Evolutionary conservation across 106 monocot genomes (phyloP), one percentile per base, ranked within the genome.

Genomic region (Platanthera guangdongensis): DNA sequence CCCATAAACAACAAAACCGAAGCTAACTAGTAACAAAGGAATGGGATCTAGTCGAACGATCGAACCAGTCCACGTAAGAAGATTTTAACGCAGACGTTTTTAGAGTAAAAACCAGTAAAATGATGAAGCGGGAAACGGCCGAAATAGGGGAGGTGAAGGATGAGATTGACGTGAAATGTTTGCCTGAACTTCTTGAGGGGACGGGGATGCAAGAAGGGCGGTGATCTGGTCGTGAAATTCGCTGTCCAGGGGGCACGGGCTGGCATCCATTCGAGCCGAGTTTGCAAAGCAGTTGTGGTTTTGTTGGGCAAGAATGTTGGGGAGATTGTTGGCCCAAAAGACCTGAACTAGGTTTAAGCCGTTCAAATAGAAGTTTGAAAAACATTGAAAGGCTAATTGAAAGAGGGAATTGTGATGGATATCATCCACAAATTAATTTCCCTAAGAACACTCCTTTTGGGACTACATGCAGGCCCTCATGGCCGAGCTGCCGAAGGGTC

Each of bases 161-260:
- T 72, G 51, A 72, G 70, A 70, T 70, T 39, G 22, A 7, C 16
- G 50, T 47, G 28, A 82, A 21, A 57, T 50, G 18, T 19, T 60
- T 79, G 80, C 92, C 87, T 89, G 72, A 1, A 78, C 47, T 8
- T 75, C 57, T 81, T 86, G 65, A 72, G 80, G 77, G 8, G 88
- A 78, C 0, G 86, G 86, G 51, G 90, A 82, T 3, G 88, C 69
- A 14, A 94, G 84, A 74, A 94, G 88, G 68, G 84, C 78, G 50
- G 86, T 71, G 68, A 94, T 94, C 73, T 88, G 93, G 52, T 80
- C 77, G 0, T 88, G 45, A 59, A 78, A 90, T 59, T 88, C 84
- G 67, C 50, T 47, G 52, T 90, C 93, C 69, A 93, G 60, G 19
- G 78, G 57, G 73, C 88, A 89, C 59, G 76, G 68, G 57, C 75